Evolutionary conservation across 805 yeast species (phyloP).

Genomic region (Myxozyma kluyveri): DNA sequence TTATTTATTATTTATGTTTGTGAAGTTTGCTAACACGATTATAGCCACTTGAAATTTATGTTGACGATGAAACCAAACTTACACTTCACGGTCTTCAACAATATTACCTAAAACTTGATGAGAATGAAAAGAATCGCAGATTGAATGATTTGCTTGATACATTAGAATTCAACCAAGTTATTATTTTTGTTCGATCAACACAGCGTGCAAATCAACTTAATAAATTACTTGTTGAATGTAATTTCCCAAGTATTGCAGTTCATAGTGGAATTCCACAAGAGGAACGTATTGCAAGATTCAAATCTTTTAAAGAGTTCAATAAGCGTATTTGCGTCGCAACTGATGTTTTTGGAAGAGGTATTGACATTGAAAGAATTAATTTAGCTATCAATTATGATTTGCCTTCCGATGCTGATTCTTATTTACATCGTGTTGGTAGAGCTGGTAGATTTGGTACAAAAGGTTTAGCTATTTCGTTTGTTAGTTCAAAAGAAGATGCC

Average conservation of each 20-base stretch:
- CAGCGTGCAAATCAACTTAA: constrained; percentile 89
- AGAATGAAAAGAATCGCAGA: constrained; percentile 89
- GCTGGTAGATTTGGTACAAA: constrained; percentile 99
- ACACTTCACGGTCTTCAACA: constrained; percentile 98
- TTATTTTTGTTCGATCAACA: constrained; percentile 89
- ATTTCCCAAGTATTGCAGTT: constrained; percentile 96
- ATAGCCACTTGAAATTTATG: constrained; percentile 89
- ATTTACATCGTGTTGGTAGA: constrained; percentile 98
- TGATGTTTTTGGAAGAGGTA: constrained; percentile 98
- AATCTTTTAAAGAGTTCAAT: constrained; percentile 94
- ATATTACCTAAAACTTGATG: constrained; percentile 84
- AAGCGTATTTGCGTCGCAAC: constrained; percentile 98
- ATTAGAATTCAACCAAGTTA: constrained; percentile 96
- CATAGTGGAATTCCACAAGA: constrained; percentile 95
- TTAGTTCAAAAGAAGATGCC: constrained; percentile 81
- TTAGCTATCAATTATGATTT: constrained; percentile 96
- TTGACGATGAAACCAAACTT: constrained; percentile 95
- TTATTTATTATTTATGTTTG: not conserved
- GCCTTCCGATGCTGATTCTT: constrained; percentile 96
- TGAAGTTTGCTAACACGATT: not conserved
- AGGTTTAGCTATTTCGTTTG: constrained; percentile 93
- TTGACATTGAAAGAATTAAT: constrained; percentile 97
- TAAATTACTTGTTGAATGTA: constrained; percentile 81
- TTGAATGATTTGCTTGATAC: constrained; percentile 89
- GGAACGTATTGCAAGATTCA: constrained; percentile 96